phyloP scores from a whole-genome alignment of 2,329 filamentous ascomycete species.

The Rhinocladiella similis region DNA sequence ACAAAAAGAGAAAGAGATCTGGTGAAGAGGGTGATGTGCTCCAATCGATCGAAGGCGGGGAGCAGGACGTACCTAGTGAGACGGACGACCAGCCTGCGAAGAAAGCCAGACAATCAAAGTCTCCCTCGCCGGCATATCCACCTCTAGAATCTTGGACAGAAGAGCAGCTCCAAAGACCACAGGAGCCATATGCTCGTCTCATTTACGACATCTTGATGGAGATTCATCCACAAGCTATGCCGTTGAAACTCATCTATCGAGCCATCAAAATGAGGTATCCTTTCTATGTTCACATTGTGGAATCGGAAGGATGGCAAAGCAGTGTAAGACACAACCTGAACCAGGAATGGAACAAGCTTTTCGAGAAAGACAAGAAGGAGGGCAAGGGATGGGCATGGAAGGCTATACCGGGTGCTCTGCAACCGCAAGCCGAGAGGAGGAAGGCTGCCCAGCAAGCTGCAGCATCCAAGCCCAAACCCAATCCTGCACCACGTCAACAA shows the following conservation, averaged over 20 bases:
- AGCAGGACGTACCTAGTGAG: slow-evolving; percentile 22
- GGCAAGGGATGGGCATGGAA: slow-evolving; percentile 67
- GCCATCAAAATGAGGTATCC: slow-evolving; percentile 64
- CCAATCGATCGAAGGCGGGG: slow-evolving; percentile 41
- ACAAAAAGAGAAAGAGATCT: slow-evolving; percentile 50
- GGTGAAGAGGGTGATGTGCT: slow-evolving; percentile 44
- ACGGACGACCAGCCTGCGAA: slow-evolving; percentile 33
- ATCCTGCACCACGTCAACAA: slow-evolving; percentile 17
- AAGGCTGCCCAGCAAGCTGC: slow-evolving; percentile 24
- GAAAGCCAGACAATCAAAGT: slow-evolving; percentile 47
- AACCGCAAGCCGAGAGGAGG: slow-evolving; percentile 27
- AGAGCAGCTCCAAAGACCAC: slow-evolving; percentile 63
- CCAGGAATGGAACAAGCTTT: slow-evolving; percentile 55
- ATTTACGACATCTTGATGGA: slow-evolving; percentile 62
- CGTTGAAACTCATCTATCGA: slow-evolving; percentile 66
- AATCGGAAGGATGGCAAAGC: slow-evolving; percentile 65
- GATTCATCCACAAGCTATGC: slow-evolving; percentile 55
- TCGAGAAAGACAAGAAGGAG: slow-evolving; percentile 60
- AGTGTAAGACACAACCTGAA: slow-evolving; percentile 66
- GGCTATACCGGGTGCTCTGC: slow-evolving; percentile 51
- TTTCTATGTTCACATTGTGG: slow-evolving; percentile 62
- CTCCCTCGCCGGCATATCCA: slow-evolving; percentile 62
- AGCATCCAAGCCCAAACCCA: slow-evolving; percentile 25
- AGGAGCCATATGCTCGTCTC: slow-evolving; percentile 63
- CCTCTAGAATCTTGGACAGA: slow-evolving; percentile 60